Base-by-base conservation (phyloP, 495 filamentous ascomycete genomes). In the Podospora didyma region DNA sequence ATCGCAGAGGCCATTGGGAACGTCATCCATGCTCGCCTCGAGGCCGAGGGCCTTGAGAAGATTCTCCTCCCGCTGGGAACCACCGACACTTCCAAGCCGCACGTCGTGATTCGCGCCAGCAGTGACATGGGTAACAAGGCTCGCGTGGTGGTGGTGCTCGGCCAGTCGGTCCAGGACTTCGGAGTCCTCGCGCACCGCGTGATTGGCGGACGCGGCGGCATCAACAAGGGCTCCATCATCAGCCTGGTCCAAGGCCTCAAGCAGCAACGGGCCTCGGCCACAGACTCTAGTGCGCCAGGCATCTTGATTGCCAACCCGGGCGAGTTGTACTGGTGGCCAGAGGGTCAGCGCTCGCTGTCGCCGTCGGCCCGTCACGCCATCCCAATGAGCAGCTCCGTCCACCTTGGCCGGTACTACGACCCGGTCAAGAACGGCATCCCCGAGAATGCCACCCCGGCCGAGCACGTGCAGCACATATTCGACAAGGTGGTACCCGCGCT, bases 231-330 rank as follows among this genome's bases (percentile, higher is more conserved):
- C 22, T 88, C 86, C 3, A 78, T 82, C 24, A 67, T 92, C 31
- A 69, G 78, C 28, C 73, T 93, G 60, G 77, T 85, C 26, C 73
- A 79, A 44, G 79, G 68, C 22, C 69, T 88, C 11, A 70, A 78
- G 24, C 53, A 58, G 28, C 68, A 72, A 57, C 37, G 31, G 20
- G 62, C 59, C 21, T 72, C 73, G 0, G 28, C 64, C 2, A 51
- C 59, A 11, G 70, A 77, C 51, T 2, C 56, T 0, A 34, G 57
- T 4, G 42, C 72, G 3, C 76, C 78, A 0, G 80, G 78, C 12
- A 65, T 96, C 51, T 70, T 94, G 7, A 75, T 93, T 45, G 83
- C 86, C 14, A 96, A 94, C 64, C 69, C 82, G 2, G 89, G 88
- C 6, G 82, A 92, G 66, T 63, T 88, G 16, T 62, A 81, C 56